Conservation (phyloP, 495 filamentous ascomycete genomes). For the Penicillium roqueforti region DNA sequence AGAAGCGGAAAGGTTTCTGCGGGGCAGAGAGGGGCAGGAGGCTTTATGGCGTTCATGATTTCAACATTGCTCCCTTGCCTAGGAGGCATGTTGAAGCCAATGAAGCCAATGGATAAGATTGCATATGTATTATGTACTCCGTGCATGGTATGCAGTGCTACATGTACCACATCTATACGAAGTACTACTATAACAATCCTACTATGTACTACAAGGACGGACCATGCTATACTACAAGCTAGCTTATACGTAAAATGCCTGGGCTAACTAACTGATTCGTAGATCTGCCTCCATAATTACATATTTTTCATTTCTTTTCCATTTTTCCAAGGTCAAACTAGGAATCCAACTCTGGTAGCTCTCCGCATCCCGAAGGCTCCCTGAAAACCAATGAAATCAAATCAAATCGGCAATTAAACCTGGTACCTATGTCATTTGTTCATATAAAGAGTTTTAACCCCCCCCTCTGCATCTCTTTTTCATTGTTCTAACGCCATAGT, state of each 20-base stretch:
- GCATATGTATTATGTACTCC: not conserved
- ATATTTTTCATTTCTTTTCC: no score
- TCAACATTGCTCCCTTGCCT: not conserved
- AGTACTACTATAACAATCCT: not conserved
- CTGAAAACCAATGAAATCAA: not conserved
- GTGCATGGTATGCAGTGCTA: not conserved
- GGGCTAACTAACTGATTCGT: no score
- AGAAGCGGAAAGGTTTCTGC: slow-evolving; percentile 21
- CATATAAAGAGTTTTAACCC: slow-evolving; percentile 13
- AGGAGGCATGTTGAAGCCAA: not conserved
- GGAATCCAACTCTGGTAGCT: not conserved
- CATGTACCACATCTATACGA: not conserved
- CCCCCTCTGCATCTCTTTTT: slow-evolving; percentile 5
- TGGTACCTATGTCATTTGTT: slow-evolving; percentile 6
- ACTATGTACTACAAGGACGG: not conserved
- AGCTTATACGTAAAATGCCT: no score
- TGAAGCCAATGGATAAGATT: no score
- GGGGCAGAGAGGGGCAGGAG: slow-evolving; percentile 17
- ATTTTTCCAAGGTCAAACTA: no score
- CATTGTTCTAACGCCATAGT: slow-evolving; percentile 25
- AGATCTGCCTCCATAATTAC: no score
- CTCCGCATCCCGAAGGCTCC: slow-evolving; percentile 5
- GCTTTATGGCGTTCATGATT: slow-evolving; percentile 13
- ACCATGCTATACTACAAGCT: not conserved
- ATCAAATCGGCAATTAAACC: not conserved